These are phyloP conservation scores for Apiotrichum laibachii DNA, from an alignment of 1,284 basidiomycete species.

Conservation along the genomic window DNA sequence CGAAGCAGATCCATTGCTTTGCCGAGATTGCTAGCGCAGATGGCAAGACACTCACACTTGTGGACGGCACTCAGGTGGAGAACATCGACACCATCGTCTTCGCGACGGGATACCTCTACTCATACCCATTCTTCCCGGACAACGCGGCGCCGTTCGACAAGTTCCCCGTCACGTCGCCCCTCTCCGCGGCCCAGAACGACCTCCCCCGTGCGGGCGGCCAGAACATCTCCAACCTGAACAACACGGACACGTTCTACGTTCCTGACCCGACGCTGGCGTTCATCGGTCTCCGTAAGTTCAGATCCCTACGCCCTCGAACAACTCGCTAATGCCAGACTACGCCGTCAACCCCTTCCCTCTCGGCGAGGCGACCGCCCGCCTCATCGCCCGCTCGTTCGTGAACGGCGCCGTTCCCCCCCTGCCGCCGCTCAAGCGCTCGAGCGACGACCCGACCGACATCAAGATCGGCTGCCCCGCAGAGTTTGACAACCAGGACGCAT, in stretches of 20 bases:
- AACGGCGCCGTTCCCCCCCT: constrained; percentile 19
- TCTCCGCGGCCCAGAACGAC: constrained; percentile 13
- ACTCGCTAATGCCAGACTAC: constrained; percentile 31
- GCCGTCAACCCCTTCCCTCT: constrained; percentile 53
- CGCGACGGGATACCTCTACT: constrained; percentile 54
- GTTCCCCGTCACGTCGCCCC: constrained; percentile 18
- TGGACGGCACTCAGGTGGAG: constrained; percentile 17
- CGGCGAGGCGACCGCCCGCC: constrained; percentile 50
- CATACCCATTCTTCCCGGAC: constrained; percentile 48
- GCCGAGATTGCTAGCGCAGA: constrained; percentile 45
- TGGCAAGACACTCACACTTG: constrained; percentile 16
- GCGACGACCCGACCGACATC: constrained; percentile 16
- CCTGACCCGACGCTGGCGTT: constrained; percentile 49
- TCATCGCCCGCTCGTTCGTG: constrained; percentile 28
- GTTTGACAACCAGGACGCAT: constrained; percentile 28
- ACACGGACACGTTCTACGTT: constrained; percentile 42
- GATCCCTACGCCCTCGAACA: too few relatives aligned
- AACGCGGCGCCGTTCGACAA: constrained; percentile 18
- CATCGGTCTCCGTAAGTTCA: constrained; percentile 42
- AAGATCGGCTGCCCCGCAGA: constrained; percentile 22
- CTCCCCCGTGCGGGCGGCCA: constrained; percentile 22
- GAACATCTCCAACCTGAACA: constrained; percentile 23
- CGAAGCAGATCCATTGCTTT: constrained; percentile 34
- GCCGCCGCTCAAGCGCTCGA: constrained; percentile 18
- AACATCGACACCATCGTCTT: constrained; percentile 51